Evolutionary conservation across 2,329 filamentous ascomycete species (phyloP).

Genomic region (Blastomyces emzantsi): DNA sequence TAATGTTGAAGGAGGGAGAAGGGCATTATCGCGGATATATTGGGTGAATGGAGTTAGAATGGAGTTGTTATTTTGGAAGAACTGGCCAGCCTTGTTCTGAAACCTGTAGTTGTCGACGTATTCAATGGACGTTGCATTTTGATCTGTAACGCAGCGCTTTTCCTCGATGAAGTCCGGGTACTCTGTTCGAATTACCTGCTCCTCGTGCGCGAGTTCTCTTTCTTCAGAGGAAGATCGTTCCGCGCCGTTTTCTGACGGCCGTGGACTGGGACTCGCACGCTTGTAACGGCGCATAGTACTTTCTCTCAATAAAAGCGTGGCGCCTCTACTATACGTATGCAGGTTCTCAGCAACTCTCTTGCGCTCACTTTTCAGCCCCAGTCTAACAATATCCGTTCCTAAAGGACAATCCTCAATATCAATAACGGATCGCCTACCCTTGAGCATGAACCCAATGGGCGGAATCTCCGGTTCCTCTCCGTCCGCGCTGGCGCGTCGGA

Average conservation of each 20-base stretch:
- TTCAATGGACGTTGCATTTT: constrained; percentile 73
- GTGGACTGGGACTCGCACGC: background rate
- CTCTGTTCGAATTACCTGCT: constrained; percentile 45
- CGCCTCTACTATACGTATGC: constrained; percentile 64
- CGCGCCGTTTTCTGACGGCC: background rate
- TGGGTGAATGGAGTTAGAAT: constrained; percentile 80
- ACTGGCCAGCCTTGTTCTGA: constrained; percentile 82
- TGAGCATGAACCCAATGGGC: constrained; percentile 81
- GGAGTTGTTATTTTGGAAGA: constrained; percentile 99
- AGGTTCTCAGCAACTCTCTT: constrained; percentile 63
- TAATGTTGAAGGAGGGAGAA: constrained; percentile 40
- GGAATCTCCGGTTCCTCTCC: constrained; percentile 46
- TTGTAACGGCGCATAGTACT: constrained; percentile 56
- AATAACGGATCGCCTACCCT: constrained; percentile 68
- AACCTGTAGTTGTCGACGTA: constrained; percentile 81
- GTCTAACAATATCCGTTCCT: constrained; percentile 73
- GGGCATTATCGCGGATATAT: constrained; percentile 73
- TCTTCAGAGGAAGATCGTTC: constrained; percentile 18
- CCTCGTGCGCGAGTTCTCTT: constrained; percentile 27
- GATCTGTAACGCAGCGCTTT: constrained; percentile 84
- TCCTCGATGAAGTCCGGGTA: constrained; percentile 58
- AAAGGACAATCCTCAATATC: constrained; percentile 98
- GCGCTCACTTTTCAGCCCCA: constrained; percentile 72
- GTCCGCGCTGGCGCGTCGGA: constrained; percentile 19
- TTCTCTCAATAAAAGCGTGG: constrained; percentile 82